Conservation (phyloP, 1,139 yeast species). For the Zygosaccharomyces sapae region DNA sequence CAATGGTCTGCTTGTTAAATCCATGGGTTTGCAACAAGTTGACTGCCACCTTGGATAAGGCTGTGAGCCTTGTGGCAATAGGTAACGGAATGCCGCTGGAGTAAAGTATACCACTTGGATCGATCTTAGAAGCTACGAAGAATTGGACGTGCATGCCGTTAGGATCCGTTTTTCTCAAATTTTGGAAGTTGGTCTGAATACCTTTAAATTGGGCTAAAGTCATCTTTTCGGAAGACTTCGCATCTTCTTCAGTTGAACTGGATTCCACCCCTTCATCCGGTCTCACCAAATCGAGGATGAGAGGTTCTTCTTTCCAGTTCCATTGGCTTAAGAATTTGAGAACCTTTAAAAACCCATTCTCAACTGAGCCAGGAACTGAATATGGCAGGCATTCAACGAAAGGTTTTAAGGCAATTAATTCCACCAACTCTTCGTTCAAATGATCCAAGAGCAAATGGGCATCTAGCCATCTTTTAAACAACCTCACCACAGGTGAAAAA, state of each 20-base stretch:
- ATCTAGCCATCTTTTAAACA: constrained; percentile 86
- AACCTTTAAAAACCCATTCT: constrained; percentile 74
- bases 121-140: constrained; percentile 77
- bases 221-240: constrained; percentile 55
- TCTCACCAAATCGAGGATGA: constrained; percentile 68
- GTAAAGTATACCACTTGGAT: constrained; percentile 81
- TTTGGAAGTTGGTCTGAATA: constrained; percentile 59
- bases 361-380: constrained; percentile 70
- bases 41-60: constrained; percentile 73
- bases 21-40: constrained; percentile 48
- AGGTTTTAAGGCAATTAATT: constrained; percentile 74
- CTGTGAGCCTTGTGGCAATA: constrained; percentile 82
- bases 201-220: constrained; percentile 59
- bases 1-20: constrained; percentile 45
- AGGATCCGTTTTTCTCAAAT: constrained; percentile 73
- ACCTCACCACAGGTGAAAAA: constrained; percentile 74
- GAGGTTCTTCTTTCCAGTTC: constrained; percentile 92
- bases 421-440: constrained; percentile 73
- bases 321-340: constrained; percentile 69
- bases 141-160: constrained; percentile 72
- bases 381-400: constrained; percentile 87
- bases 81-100: constrained; percentile 68
- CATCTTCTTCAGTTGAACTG: constrained; percentile 28
- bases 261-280: constrained; percentile 40
- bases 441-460: constrained; percentile 63